These are phyloP conservation scores for Phytomonas sp. DNA, from an alignment of 208 protist species.

Conservation along the genomic window DNA sequence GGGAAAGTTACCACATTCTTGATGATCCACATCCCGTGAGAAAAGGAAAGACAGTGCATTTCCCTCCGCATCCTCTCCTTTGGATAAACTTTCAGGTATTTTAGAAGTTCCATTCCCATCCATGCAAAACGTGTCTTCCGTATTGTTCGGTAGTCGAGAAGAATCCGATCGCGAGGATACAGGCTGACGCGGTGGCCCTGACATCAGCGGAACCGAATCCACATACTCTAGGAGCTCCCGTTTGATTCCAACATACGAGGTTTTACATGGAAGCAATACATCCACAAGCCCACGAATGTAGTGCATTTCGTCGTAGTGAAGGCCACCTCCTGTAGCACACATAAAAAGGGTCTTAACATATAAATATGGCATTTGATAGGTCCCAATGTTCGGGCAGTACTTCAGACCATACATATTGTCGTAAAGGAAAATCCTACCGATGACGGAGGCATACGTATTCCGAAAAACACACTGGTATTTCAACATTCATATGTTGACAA, in stretches of 20 bases:
- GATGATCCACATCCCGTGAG: neutral
- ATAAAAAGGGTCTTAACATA: slow-evolving; percentile 74
- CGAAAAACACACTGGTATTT: slow-evolving; percentile 5
- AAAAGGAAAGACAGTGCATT: neutral
- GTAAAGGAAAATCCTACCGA: slow-evolving; percentile 52
- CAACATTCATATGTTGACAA: neutral
- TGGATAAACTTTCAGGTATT: neutral
- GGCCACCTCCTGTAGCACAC: slow-evolving; percentile 30
- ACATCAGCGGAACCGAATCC: slow-evolving; percentile 27
- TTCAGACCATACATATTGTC: slow-evolving; percentile 74
- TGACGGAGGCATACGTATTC: slow-evolving; percentile 43
- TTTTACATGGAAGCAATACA: slow-evolving; percentile 32
- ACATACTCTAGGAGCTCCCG: slow-evolving; percentile 60
- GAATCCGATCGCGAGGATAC: neutral
- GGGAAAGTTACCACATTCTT: neutral
- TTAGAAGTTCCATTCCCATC: neutral
- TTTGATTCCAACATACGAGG: slow-evolving; percentile 37
- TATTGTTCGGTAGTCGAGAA: slow-evolving; percentile 5
- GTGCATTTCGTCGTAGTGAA: slow-evolving; percentile 23
- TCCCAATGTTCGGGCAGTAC: slow-evolving; percentile 61
- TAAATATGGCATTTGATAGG: slow-evolving; percentile 51
- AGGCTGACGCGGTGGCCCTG: slow-evolving; percentile 2
- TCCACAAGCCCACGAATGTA: slow-evolving; percentile 62
- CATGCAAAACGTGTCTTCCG: slow-evolving; percentile 10
- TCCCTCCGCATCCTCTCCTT: neutral